Base-by-base conservation (phyloP, 2,329 filamentous ascomycete species). In the Rhinocladiella mackenziei region DNA sequence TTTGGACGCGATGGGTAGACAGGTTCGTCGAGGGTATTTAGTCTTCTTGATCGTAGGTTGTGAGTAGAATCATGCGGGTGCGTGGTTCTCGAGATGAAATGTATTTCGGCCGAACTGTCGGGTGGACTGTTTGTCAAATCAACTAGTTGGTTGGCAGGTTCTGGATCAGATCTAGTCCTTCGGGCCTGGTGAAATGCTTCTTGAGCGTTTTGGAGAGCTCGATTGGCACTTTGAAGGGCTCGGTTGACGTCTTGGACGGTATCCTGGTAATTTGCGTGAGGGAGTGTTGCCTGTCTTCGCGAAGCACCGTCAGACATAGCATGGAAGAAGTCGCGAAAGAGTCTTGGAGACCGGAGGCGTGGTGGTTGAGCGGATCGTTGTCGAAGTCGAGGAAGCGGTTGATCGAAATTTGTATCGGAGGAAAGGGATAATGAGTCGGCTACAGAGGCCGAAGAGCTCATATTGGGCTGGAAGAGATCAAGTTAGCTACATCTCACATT, bases 151-250 rank as follows among this genome's bases (percentile, higher is more conserved):
- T 33, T 40, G 22, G 44, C 38, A 6, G 26, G 26, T 15, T 47
- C 30, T 13, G 18, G 31, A 28, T 28, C 32, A 9, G 32, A 23
- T 34, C 31, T 34, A 7, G 23, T 28, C n/a, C 43, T 37, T 26
- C 51, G 29, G 17, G 40, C 18, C 30, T 52, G 39, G 14, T 43
- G 46, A 42, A 57, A 53, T 31, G 55, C 55, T 28, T 54, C 49
- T 48, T 54, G 50, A 14, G 53, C 55, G 37, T 37, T 50, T 25
- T 48, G 45, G 15, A 57, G 15, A 9, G 55, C 55, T 31, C 49
- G 47, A 30, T 53, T 55, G 17, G 53, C 51, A 28, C 44, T 50
- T 15, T 47, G 41, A 5, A 57, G 37, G 17, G 50, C 50, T 32
- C 40, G 50, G 20, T 39, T 50, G 29, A 53, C 50, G 46, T 45